Conservation (phyloP, 2,329 filamentous ascomycete species). For the Beauveria rudraprayagi region DNA sequence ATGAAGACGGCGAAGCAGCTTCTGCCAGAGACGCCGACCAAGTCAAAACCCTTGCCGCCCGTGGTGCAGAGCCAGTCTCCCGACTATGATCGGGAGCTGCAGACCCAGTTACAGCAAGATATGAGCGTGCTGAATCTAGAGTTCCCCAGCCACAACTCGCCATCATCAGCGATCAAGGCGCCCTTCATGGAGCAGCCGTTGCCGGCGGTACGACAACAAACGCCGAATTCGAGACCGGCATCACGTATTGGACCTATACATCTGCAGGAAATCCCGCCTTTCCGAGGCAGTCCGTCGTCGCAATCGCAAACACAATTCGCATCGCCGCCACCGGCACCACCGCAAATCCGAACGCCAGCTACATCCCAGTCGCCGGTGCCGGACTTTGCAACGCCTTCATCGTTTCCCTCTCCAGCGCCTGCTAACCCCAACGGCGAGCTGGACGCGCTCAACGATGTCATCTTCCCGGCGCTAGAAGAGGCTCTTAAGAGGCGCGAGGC, state of each 20-base stretch:
- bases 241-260: constrained; percentile 34
- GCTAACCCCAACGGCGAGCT: constrained; percentile 59
- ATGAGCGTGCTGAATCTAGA: constrained; percentile 48
- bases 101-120: constrained; percentile 56
- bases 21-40: constrained; percentile 36
- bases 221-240: constrained; percentile 25
- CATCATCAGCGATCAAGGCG: constrained; percentile 19
- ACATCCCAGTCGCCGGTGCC: constrained; percentile 25
- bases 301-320: constrained; percentile 20
- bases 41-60: constrained; percentile 39
- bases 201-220: constrained; percentile 14
- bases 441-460: constrained; percentile 82
- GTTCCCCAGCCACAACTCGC: constrained; percentile 13
- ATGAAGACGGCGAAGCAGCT: constrained; percentile 24
- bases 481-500: constrained; percentile 73
- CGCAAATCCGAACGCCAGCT: constrained; percentile 14
- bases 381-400: constrained; percentile 31
- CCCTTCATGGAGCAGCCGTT: constrained; percentile 11
- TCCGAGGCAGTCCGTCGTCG: constrained; percentile 31
- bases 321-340: constrained; percentile 8
- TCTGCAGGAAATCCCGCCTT: constrained; percentile 49
- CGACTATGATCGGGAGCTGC: constrained; percentile 53
- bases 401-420: constrained; percentile 50
- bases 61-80: constrained; percentile 41
- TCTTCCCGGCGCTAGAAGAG: constrained; percentile 86